phyloP scores from a whole-genome alignment of 495 filamentous ascomycete species.

The Lasiosphaeria hispida region DNA sequence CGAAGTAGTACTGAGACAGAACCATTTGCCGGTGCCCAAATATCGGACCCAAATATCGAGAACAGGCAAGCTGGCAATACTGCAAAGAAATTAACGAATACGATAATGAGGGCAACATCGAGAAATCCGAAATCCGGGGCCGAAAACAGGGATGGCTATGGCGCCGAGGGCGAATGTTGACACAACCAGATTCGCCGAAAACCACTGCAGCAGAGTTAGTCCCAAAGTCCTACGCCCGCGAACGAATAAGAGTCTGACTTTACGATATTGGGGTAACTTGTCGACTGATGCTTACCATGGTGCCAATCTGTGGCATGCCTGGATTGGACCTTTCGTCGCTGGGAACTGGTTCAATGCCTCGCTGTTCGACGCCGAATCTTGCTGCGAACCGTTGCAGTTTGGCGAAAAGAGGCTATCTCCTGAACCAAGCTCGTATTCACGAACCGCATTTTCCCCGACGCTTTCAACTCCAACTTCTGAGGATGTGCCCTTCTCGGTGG shows the following conservation, averaged over 20 bases:
- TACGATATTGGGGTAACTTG: too few relatives aligned
- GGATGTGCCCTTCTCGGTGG: too few relatives aligned
- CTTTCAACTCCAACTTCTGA: too few relatives aligned
- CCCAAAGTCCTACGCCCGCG: not conserved
- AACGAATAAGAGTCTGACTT: too few relatives aligned
- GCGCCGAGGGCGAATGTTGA: slow-evolving; percentile 80
- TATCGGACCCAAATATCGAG: slow-evolving; percentile 71
- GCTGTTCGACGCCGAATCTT: slow-evolving; percentile 68
- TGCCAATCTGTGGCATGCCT: slow-evolving; percentile 65
- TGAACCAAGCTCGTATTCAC: slow-evolving; percentile 59
- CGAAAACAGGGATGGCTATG: slow-evolving; percentile 63
- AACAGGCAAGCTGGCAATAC: slow-evolving; percentile 77
- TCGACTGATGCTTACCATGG: slow-evolving; percentile 77
- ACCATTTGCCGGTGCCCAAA: slow-evolving; percentile 85
- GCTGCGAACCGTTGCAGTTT: slow-evolving; percentile 68
- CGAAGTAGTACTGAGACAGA: slow-evolving; percentile 75
- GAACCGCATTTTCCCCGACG: slow-evolving; percentile 53
- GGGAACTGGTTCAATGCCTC: slow-evolving; percentile 80
- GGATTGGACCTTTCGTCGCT: slow-evolving; percentile 68
- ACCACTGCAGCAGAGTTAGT: slow-evolving; percentile 56
- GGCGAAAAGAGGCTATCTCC: slow-evolving; percentile 61
- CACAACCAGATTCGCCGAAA: slow-evolving; percentile 81
- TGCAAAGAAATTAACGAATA: slow-evolving; percentile 76
- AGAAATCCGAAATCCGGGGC: slow-evolving; percentile 71
- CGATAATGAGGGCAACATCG: slow-evolving; percentile 69